Evolutionary conservation across 768 basidiomycete genomes (phyloP), one percentile per base, ranked within the genome.

Genomic region (Leccinum ochraceum): DNA sequence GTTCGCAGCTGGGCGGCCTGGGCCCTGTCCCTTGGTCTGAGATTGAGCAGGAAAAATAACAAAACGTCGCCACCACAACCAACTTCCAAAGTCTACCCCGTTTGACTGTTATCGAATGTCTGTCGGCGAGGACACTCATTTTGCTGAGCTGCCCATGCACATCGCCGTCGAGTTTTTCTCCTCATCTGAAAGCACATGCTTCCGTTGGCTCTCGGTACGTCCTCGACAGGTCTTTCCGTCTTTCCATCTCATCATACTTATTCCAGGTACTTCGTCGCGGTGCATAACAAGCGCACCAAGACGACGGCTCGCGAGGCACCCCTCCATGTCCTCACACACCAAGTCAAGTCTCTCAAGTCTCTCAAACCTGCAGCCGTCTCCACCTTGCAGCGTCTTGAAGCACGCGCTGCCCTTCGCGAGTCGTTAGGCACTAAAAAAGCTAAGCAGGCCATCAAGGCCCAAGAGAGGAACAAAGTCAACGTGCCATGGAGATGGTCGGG

Each of bases 121-220:
- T 39, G 67, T 63, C 7, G 68, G 66, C 17, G 65, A 61, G 53
- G 76, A 70, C 34, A 20, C 39, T 14, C 58, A 61, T 1, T 81
- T 81, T 52, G 71, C 69, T 14, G 66, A 69, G 20, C 75, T 63
- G 63, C 69, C 48, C 37, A 66, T 57, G 53, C 68, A 92, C 14
- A 78, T 96, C 24, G 91, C 86, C 0, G 84, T 97, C 53, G 94
- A 97, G 70, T 94, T 90, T 75, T 84, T 86, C 64, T 87, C 90
- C 57, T 80, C 84, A 28, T 80, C 83, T 26, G 84, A 86, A 67
- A 79, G 71, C 54, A 66, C 71, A 77, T 5, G 81, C 82, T 32
- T 77, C 84, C 50, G 73, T 78, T 54, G 87, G 88, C 28, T 93
- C 88, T 77, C 85, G 83, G 92, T 93, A 68, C 67, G 86, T 76